Base-by-base conservation (phyloP, 345 rosid species). In the Raphanus sativus region DNA sequence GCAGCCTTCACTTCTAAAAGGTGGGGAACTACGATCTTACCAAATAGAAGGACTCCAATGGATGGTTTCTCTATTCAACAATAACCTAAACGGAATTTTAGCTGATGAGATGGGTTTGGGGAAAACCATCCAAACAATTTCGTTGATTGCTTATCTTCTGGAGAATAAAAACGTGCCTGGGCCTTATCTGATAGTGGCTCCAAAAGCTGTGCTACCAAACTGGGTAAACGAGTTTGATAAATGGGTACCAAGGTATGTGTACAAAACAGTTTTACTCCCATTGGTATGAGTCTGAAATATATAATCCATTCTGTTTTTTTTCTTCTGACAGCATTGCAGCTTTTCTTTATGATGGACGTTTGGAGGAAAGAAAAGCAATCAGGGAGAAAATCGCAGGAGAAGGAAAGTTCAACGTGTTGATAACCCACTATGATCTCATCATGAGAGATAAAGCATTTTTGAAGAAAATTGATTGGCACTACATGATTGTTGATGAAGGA, bases 101-200 rank as follows among this genome's bases (percentile, higher is more conserved):
- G 99, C 99, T 63, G 99, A 96, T 82, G 99, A 96, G 88, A 96
- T 96, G 99, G 99, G 99, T 48, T 76, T 96, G 84, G 99, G 99
- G 38, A 96, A 96, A 82, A 93, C 99, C 58, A 96, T 96, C 71
- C 99, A 96, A 81, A 96, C 99, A 30, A 96, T 96, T 66, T 87
- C 99, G 4, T 77, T 93, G 81, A 83, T 96, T 77, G 97, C 98
- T 1, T 90, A 96, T 85, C 92, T 96, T 67, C 80, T 91, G 82
- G 93, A 96, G 83, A 90, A 86, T 83, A 96, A 93, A 80, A 88
- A 89, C 65, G 92, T 93, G 9, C 71, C 76, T 63, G 98, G 99
- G 63, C 99, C 99, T n/a, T 90, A 96, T 85, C 74, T 96, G 75
- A 93, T 96, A 84, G 96, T 96, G 72, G 98, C 99, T 82, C 99